Percentiles rank a stretch among this genome's conserved stretches.
Evolutionary conservation across 208 protist genomes (phyloP).

Genomic region (Leishmania turanica): DNA sequence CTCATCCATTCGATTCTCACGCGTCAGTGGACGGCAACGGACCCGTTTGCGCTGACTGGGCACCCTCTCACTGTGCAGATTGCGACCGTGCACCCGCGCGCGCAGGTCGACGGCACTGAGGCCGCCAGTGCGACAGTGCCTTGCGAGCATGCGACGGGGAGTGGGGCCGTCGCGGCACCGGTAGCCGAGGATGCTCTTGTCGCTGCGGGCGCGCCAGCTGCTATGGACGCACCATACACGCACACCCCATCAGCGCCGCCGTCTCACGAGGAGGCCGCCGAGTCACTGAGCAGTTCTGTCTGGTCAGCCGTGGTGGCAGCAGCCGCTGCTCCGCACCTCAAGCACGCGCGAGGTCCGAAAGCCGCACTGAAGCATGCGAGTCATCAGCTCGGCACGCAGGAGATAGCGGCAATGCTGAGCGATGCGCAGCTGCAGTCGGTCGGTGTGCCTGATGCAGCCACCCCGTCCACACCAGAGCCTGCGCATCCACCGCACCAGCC

Average conservation of each 20-base stretch:
- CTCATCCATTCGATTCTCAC: slow-evolving; percentile 65
- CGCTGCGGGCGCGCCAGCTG: background rate
- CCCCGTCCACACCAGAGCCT: background rate
- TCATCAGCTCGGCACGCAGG: slow-evolving; percentile 47
- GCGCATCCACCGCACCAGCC: background rate
- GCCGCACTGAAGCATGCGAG: slow-evolving; percentile 39
- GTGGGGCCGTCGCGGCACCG: background rate
- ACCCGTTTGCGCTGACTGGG: slow-evolving; percentile 30
- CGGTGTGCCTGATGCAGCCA: background rate
- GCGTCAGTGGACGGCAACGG: slow-evolving; percentile 31
- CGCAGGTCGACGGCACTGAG: background rate
- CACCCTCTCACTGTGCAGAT: slow-evolving; percentile 23
- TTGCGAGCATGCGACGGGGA: background rate
- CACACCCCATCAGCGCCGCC: background rate
- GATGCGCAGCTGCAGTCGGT: background rate
- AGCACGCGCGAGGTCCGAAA: slow-evolving; percentile 27
- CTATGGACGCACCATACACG: background rate
- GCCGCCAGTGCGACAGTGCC: background rate
- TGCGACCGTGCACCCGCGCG: background rate
- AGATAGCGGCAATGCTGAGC: slow-evolving; percentile 21
- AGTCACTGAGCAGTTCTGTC: slow-evolving; percentile 1
- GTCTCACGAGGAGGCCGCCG: background rate
- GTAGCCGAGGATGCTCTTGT: background rate
- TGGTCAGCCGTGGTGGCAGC: slow-evolving; percentile 15
- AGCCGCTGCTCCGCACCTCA: slow-evolving; percentile 6